Evolutionary conservation across 2,329 filamentous ascomycete genomes (phyloP).

Genomic region (Pestalotiopsis sp.): DNA sequence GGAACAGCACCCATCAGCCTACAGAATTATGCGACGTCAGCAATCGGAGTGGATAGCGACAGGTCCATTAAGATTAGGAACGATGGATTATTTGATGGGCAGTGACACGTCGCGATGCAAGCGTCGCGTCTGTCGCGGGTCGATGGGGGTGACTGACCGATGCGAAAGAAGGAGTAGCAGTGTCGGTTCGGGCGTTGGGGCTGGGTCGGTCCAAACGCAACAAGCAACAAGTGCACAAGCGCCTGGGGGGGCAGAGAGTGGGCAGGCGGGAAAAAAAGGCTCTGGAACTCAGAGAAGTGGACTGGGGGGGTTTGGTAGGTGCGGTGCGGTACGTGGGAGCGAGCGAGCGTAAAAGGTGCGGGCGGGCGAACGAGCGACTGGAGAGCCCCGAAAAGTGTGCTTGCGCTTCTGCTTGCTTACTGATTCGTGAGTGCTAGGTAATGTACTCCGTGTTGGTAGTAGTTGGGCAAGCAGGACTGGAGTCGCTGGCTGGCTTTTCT

Average conservation of each 20-base stretch:
- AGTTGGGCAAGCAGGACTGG: not conserved
- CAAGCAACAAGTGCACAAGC: not conserved
- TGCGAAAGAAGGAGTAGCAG: constrained; percentile 18
- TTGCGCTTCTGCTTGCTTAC: not conserved
- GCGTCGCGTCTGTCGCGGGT: constrained; percentile 25
- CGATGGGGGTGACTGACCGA: constrained; percentile 19
- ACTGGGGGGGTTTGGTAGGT: too few species aligned
- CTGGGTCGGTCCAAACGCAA: constrained; percentile 14
- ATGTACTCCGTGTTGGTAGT: not conserved
- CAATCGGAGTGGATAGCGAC: constrained; percentile 38
- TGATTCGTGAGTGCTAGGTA: not conserved
- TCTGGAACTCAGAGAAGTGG: not conserved
- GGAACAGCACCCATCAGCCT: constrained; percentile 47
- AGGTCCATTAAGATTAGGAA: constrained; percentile 45
- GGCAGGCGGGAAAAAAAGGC: not conserved
- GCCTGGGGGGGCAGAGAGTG: not conserved
- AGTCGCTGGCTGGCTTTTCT: not conserved
- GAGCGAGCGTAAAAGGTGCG: not conserved
- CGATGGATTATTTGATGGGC: constrained; percentile 39
- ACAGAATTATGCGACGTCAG: constrained; percentile 42
- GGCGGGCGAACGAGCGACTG: not conserved
- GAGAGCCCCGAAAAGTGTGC: not conserved
- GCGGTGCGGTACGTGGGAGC: not conserved
- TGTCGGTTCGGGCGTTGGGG: constrained; percentile 15
- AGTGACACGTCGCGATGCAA: constrained; percentile 21